Percentiles rank a stretch among this genome's conserved stretches.
Evolutionary conservation across 331 rosid species (phyloP).

Genomic region (Stylosanthes scabra): DNA sequence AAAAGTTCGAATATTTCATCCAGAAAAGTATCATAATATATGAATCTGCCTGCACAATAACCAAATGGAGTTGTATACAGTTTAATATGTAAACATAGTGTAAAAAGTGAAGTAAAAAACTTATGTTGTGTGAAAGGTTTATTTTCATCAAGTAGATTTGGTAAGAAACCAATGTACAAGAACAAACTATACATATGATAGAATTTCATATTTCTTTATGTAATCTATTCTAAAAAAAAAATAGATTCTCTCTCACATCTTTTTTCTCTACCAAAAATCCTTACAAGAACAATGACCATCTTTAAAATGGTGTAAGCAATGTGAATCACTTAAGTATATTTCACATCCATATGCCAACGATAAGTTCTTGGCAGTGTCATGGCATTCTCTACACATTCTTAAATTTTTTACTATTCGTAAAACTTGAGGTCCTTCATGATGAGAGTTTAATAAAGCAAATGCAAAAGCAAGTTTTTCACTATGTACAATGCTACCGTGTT

Average conservation of each 20-base stretch:
- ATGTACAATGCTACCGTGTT: conserved; percentile 57
- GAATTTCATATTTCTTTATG: conserved; percentile 17
- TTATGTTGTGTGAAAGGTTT: conserved; percentile 16
- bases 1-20: conserved; percentile 26
- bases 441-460: conserved; percentile 66
- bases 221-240: conserved; percentile 6
- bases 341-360: conserved; percentile 74
- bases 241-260: conserved; percentile 23
- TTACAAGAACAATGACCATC: conserved; percentile 87
- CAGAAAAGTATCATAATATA: neutral
- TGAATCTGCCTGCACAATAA: conserved; percentile 5
- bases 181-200: conserved; percentile 30
- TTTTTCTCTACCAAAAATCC: conserved; percentile 76
- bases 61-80: conserved; percentile 16
- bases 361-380: conserved; percentile 74
- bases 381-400: conserved; percentile 85
- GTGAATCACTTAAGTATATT: conserved; percentile 68
- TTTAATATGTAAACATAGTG: conserved; percentile 21
- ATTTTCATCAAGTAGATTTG: conserved; percentile 9
- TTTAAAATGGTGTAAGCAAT: conserved; percentile 79
- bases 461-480: conserved; percentile 86
- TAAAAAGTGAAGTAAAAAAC: conserved; percentile 1
- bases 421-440: conserved; percentile 41
- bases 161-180: conserved; percentile 23
- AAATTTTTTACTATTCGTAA: conserved; percentile 75